These are phyloP conservation scores for Aspergillus brunneoviolaceus DNA, from an alignment of 2,329 filamentous ascomycete genomes.

Conservation along the genomic window DNA sequence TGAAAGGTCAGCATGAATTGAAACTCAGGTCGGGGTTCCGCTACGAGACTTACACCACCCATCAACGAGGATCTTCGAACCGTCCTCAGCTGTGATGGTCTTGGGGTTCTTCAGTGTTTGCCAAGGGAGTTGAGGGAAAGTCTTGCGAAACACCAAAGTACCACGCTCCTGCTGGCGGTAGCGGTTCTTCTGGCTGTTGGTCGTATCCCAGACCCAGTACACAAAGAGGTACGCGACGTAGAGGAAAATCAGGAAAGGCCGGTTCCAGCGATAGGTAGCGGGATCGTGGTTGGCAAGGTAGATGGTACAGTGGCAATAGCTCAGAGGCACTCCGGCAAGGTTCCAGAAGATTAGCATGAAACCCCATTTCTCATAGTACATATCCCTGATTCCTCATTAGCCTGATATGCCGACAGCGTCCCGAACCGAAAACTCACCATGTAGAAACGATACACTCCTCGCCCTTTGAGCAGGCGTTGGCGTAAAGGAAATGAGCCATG, in stretches of 20 bases:
- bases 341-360: slow-evolving; percentile 99
- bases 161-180: slow-evolving; percentile 81
- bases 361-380: slow-evolving; percentile 96
- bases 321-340: slow-evolving; percentile 83
- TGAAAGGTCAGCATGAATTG: slow-evolving; percentile 19
- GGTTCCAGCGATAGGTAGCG: slow-evolving; percentile 73
- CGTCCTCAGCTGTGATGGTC: slow-evolving; percentile 69
- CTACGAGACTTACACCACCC: slow-evolving; percentile 67
- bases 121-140: slow-evolving; percentile 91
- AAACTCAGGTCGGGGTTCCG: not conserved
- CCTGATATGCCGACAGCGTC: not conserved
- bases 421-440: slow-evolving; percentile 55
- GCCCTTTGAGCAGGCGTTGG: slow-evolving; percentile 87
- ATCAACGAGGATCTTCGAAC: slow-evolving; percentile 75
- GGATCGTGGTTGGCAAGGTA: slow-evolving; percentile 84
- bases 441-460: slow-evolving; percentile 88
- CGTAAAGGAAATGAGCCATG: slow-evolving; percentile 88
- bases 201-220: slow-evolving; percentile 91
- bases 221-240: slow-evolving; percentile 73
- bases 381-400: slow-evolving; percentile 61
- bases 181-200: slow-evolving; percentile 90
- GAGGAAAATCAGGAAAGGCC: slow-evolving; percentile 62
- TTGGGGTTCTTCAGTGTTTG: slow-evolving; percentile 78
- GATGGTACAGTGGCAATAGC: slow-evolving; percentile 90
- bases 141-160: slow-evolving; percentile 65